Conservation (phyloP, 345 rosid species). For the Eutrema yunnanense region DNA sequence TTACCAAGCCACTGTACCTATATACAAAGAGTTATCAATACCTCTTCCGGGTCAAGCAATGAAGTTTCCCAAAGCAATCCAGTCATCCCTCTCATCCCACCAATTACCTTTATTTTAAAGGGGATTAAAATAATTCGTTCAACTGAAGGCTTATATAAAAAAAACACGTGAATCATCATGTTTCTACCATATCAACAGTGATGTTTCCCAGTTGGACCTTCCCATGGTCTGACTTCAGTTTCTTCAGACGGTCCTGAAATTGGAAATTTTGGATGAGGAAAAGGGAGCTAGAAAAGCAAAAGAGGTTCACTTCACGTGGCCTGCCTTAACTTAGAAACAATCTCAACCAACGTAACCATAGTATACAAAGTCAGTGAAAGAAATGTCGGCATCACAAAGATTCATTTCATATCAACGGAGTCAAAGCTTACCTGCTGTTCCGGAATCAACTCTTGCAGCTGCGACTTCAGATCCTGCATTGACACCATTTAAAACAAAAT, state of each 20-base stretch:
- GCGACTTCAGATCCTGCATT: slow-evolving; percentile 79
- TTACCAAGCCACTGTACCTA: background rate
- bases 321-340: background rate
- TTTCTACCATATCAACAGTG: slow-evolving; percentile 81
- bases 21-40: slow-evolving; percentile 20
- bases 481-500: background rate
- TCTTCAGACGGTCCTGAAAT: slow-evolving; percentile 85
- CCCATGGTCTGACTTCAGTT: slow-evolving; percentile 76
- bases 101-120: slow-evolving; percentile 54
- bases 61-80: slow-evolving; percentile 98
- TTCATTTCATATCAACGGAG: background rate
- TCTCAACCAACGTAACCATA: slow-evolving; percentile 2
- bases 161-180: background rate
- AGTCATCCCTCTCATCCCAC: slow-evolving; percentile 99
- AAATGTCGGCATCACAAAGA: background rate
- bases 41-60: slow-evolving; percentile 95
- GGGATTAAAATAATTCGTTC: background rate
- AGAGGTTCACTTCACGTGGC: background rate
- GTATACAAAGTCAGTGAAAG: background rate
- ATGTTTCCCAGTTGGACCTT: slow-evolving; percentile 89
- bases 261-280: background rate
- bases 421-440: slow-evolving; percentile 69
- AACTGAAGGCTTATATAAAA: background rate
- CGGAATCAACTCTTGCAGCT: slow-evolving; percentile 87
- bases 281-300: background rate